These are phyloP conservation scores for Lignosus rhinocerotis DNA, from an alignment of 1,284 basidiomycete species.

Conservation along the genomic window DNA sequence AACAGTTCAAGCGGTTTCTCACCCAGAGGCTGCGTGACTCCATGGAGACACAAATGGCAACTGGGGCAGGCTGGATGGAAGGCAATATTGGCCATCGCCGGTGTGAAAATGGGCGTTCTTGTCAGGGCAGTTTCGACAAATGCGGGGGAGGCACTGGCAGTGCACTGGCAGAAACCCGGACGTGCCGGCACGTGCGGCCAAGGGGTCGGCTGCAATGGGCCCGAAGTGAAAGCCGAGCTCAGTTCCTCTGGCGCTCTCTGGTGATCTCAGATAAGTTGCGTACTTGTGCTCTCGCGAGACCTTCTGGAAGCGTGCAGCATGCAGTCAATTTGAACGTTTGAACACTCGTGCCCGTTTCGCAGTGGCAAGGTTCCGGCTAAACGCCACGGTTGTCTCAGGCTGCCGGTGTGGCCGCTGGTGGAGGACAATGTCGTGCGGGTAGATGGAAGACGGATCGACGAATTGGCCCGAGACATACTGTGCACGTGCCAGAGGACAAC, in stretches of 20 bases:
- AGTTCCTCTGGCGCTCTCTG: constrained; percentile 1
- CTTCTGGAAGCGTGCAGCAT: constrained; percentile 16
- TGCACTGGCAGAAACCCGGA: constrained; percentile 2
- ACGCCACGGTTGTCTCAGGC: not conserved
- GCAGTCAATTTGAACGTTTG: constrained; percentile 12
- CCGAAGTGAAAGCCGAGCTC: constrained; percentile 18
- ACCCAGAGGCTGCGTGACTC: too few species aligned
- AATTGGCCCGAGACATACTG: not conserved
- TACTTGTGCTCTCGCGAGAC: constrained; percentile 3
- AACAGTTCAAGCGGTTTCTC: too few species aligned
- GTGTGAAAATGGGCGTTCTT: constrained; percentile 9
- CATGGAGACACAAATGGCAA: not conserved
- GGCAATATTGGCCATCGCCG: not conserved
- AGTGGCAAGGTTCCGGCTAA: not conserved
- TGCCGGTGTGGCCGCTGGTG: not conserved
- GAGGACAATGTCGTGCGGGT: not conserved
- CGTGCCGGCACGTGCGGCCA: constrained; percentile 1
- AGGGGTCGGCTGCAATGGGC: constrained; percentile 3
- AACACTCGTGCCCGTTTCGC: not conserved
- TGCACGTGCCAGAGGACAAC: too few species aligned
- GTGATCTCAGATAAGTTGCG: constrained; percentile 14
- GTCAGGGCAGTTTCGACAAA: constrained; percentile 7
- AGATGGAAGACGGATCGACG: constrained; percentile 12
- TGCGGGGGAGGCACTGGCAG: too few species aligned
- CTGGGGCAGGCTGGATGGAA: not conserved